Percentiles rank a stretch among this genome's conserved stretches.
These are phyloP conservation scores for Cladorrhinum samala DNA, from an alignment of 495 filamentous ascomycete species.

Conservation along the genomic window DNA sequence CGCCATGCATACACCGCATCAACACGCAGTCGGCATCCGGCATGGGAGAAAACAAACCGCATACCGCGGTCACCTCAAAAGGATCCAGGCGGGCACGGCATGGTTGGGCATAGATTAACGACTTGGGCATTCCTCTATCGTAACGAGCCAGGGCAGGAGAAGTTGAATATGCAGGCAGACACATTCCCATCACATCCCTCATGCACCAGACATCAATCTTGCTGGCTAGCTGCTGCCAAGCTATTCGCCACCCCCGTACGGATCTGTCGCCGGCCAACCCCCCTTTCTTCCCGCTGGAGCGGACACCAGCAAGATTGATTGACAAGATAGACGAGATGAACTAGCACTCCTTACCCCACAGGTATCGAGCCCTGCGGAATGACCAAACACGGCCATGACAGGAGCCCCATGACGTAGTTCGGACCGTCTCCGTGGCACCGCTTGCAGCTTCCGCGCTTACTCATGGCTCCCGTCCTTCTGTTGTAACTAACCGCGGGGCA, in stretches of 20 bases:
- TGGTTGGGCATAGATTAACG: constrained; percentile 13
- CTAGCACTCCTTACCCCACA: not conserved
- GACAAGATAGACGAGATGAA: not conserved
- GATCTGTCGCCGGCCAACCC: not conserved
- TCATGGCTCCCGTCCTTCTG: not conserved
- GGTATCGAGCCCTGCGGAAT: not conserved
- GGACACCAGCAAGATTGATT: not conserved
- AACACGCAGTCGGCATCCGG: constrained; percentile 7
- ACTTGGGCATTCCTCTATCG: not conserved
- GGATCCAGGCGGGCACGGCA: not conserved
- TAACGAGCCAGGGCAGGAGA: not conserved
- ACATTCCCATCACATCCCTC: not conserved
- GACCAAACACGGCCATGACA: not conserved
- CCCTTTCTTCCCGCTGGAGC: not conserved
- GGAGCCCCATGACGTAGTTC: not conserved
- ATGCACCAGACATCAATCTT: not conserved
- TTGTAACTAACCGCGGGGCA: not conserved
- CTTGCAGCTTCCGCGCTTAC: not conserved
- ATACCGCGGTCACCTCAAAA: not conserved
- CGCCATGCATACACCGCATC: not conserved
- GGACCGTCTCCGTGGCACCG: not conserved
- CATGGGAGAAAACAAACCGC: constrained; percentile 3
- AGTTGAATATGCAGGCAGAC: constrained; percentile 2
- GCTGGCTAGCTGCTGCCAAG: not conserved
- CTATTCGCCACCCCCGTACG: not conserved